Evolutionary conservation across 176 grass and related monocot species (phyloP), one percentile per base, ranked within the genome.

Genomic region (Saccharum spontaneum): DNA sequence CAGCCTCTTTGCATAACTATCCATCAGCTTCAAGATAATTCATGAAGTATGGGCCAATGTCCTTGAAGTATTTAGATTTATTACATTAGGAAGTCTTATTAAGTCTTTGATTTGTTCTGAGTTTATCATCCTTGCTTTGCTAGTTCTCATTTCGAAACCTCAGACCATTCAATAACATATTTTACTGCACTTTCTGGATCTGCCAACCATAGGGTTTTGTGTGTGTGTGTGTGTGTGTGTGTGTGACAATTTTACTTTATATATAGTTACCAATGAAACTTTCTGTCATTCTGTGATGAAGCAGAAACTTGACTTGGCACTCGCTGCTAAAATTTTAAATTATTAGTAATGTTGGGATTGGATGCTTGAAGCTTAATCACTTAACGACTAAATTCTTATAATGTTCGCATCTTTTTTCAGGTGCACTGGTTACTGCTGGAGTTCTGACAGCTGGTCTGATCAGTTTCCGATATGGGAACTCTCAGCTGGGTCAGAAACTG

Each of bases 391-490:
- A 0, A 8, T 18, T 74, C 45, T 64, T 66, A 38, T 40, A 39
- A 16, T 12, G 31, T 23, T 66, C 73, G 26, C 5, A 24, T 65
- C 22, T 38, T 37, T 93, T 76, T 76, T 59, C 87, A 99, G 97
- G 91, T 84, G 94, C 92, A 73, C 75, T 99, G 78, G 67, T 99
- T 62, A 99, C 97, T 71, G 94, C 94, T 18, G 97, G 94, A 61
- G 94, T 99, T 59, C 86, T 99, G 45, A 97, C 93, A 1, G 94
- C 91, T 62, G 94, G 92, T 81, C 83, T 99, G 15, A 84, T 99
- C 67, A 99, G 97, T 77, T 99, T 94, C 87, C 90, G 90, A 79
- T 92, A 91, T 67, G 97, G 97, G 39, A 98, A 98, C 54, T 94
- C 96, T 69, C 84, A 86, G 49, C 77, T 97, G 44, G 95, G 95